Conservation (phyloP, 495 filamentous ascomycete genomes). For the Pyrenula massariospora region DNA sequence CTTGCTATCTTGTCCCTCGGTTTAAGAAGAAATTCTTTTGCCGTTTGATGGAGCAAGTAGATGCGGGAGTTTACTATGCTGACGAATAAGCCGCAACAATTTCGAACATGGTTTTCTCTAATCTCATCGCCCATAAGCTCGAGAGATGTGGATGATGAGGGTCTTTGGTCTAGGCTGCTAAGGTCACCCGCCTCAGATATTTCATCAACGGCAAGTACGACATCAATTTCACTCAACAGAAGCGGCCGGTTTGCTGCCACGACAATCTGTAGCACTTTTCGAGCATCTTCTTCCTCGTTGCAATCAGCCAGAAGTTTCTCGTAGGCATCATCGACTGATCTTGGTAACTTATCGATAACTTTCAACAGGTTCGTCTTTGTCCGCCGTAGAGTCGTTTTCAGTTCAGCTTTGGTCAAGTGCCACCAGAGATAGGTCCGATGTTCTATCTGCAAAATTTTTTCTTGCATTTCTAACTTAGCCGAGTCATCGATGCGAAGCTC, state of each 20-base stretch:
- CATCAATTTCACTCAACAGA: constrained; percentile 14
- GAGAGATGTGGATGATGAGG: not conserved
- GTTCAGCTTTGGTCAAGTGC: not conserved
- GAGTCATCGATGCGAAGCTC: constrained; percentile 1
- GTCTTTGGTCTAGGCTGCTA: not conserved
- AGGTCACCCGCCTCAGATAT: not conserved
- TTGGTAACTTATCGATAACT: constrained; percentile 1
- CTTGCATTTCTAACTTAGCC: not conserved
- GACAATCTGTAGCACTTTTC: constrained; percentile 20
- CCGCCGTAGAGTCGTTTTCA: not conserved
- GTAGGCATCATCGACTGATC: constrained; percentile 8
- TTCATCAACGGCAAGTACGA: constrained; percentile 12
- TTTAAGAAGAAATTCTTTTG: constrained; percentile 8
- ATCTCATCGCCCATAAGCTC: constrained; percentile 9
- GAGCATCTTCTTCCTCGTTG: constrained; percentile 3
- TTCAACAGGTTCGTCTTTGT: not conserved
- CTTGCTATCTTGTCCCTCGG: not conserved
- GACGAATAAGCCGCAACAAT: constrained; percentile 21
- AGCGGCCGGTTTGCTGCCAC: constrained; percentile 18
- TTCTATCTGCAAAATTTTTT: constrained; percentile 4
- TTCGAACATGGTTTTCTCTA: constrained; percentile 7
- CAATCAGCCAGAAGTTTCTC: constrained; percentile 7
- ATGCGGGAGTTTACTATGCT: constrained; percentile 15
- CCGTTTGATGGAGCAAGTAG: constrained; percentile 15
- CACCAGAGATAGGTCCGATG: constrained; percentile 13